phyloP scores from a whole-genome alignment of 2,329 filamentous ascomycete species.

The Claviceps quebecensis region DNA sequence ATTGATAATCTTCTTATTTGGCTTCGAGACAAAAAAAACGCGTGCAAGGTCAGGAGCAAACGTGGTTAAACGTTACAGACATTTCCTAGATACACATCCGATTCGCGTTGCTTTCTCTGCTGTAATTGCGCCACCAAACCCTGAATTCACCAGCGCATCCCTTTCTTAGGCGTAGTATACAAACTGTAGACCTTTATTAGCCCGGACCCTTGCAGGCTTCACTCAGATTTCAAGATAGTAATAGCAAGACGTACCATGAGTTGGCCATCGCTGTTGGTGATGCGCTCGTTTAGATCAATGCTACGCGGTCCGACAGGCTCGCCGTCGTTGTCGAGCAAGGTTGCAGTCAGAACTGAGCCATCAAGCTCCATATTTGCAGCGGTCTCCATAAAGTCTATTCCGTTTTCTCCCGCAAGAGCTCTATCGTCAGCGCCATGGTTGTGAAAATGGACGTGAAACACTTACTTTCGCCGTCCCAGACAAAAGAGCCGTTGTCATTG shows the following conservation, averaged over 20 bases:
- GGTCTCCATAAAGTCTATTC: constrained; percentile 2
- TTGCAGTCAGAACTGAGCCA: constrained; percentile 1
- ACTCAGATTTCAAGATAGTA: too few relatives aligned
- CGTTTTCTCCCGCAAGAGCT: neutral
- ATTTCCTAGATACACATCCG: too few relatives aligned
- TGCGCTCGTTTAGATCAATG: constrained; percentile 7
- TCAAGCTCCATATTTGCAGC: neutral
- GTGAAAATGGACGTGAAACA: neutral
- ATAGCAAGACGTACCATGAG: constrained; percentile 4
- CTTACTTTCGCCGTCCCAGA: constrained; percentile 8
- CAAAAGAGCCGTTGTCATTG: constrained; percentile 8
- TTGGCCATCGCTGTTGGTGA: constrained; percentile 6
- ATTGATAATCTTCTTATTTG: too few relatives aligned
- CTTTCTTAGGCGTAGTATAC: neutral
- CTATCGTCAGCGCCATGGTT: neutral
- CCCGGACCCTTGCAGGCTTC: neutral
- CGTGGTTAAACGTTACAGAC: too few relatives aligned
- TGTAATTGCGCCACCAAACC: too few relatives aligned
- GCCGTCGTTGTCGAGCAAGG: constrained; percentile 2
- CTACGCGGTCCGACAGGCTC: constrained; percentile 5
- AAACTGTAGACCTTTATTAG: neutral
- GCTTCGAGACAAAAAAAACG: too few relatives aligned
- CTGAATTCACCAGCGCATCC: too few relatives aligned
- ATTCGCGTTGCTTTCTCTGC: too few relatives aligned
- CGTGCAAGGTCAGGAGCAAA: too few relatives aligned